Conservation (phyloP, 2,329 filamentous ascomycete genomes). For the Cladorrhinum sp. region DNA sequence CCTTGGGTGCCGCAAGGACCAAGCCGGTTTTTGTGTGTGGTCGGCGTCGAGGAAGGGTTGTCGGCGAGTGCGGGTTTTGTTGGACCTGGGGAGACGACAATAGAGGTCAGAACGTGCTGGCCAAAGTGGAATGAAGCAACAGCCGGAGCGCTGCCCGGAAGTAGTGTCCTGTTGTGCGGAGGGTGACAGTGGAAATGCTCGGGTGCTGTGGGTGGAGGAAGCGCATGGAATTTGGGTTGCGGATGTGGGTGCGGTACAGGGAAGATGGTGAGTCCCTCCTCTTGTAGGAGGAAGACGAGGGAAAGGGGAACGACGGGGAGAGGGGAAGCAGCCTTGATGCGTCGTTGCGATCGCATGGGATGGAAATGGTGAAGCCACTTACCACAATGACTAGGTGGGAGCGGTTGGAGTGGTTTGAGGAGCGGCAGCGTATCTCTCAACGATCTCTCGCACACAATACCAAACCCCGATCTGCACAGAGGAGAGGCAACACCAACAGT, state of each 20-base stretch:
- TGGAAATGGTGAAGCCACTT: constrained; percentile 33
- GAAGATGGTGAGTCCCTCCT: background rate
- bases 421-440: constrained; percentile 27
- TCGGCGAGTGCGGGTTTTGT: constrained; percentile 7
- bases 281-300: background rate
- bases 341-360: constrained; percentile 37
- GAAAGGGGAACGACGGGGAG: constrained; percentile 12
- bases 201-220: constrained; percentile 2
- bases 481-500: constrained; percentile 15
- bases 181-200: background rate
- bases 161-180: background rate
- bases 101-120: constrained; percentile 11
- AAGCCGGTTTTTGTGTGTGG: constrained; percentile 10
- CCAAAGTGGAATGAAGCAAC: background rate
- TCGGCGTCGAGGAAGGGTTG: background rate
- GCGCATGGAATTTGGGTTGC: background rate
- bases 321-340: background rate
- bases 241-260: background rate
- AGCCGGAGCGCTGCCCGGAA: background rate
- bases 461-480: constrained; percentile 21
- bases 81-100: constrained; percentile 9
- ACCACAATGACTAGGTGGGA: constrained; percentile 33
- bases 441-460: constrained; percentile 27
- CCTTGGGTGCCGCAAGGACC: constrained; percentile 17
- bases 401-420: constrained; percentile 33